These are phyloP conservation scores for Piromyces sp. DNA, from an alignment of 192 early-diverging fungal genomes.

Conservation along the genomic window DNA sequence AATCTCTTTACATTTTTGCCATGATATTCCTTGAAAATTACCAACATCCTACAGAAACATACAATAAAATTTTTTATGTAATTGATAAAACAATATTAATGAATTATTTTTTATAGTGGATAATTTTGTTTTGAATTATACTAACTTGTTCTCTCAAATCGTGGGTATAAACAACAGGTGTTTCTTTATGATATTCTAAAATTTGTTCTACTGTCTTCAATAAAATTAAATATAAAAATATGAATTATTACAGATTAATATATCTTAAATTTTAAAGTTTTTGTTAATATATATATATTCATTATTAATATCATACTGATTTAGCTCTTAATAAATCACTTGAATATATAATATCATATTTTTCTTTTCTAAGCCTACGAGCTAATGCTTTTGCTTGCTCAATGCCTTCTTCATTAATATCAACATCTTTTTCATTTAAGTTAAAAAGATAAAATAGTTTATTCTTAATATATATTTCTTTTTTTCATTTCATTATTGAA, in stretches of 20 bases:
- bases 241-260: too few relatives aligned
- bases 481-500: too few relatives aligned
- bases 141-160: background rate
- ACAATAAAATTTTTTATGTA: too few relatives aligned
- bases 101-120: too few relatives aligned
- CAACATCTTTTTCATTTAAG: too few relatives aligned
- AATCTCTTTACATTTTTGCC: background rate
- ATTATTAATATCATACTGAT: background rate
- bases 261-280: too few relatives aligned
- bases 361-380: background rate
- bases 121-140: background rate
- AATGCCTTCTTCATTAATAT: background rate
- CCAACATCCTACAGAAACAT: background rate
- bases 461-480: too few relatives aligned
- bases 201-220: background rate
- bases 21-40: background rate
- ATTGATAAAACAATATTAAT: too few relatives aligned
- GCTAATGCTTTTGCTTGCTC: background rate
- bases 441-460: too few relatives aligned
- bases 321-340: background rate
- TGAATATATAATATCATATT: background rate
- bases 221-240: too few relatives aligned
- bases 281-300: too few relatives aligned
- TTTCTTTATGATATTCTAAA: background rate
- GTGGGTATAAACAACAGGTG: background rate